Evolutionary conservation across 2,329 filamentous ascomycete genomes (phyloP).

Genomic region (Penicillium decumbens): DNA sequence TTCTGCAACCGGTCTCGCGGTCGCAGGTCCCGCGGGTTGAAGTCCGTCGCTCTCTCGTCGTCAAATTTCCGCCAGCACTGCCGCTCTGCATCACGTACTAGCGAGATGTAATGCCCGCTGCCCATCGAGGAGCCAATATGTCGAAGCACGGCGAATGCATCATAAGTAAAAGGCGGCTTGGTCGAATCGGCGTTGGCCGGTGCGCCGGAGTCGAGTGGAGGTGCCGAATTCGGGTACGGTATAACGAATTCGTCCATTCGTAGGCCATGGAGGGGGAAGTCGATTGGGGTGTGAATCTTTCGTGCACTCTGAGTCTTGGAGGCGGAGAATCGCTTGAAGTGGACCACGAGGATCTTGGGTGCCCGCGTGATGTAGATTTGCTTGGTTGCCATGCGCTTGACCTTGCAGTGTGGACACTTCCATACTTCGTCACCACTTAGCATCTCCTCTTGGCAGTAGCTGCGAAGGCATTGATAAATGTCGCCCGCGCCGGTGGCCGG

Average conservation of each 20-base stretch:
- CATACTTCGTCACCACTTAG: constrained; percentile 64
- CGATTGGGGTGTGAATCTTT: constrained; percentile 68
- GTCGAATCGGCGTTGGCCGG: constrained; percentile 38
- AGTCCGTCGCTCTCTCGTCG: constrained; percentile 53
- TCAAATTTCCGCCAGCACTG: constrained; percentile 60
- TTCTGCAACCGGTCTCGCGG: constrained; percentile 54
- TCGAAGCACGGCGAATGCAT: constrained; percentile 78
- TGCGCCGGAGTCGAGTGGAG: constrained; percentile 41
- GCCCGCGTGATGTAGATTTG: constrained; percentile 70
- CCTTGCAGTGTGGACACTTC: constrained; percentile 71
- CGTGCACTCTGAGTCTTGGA: constrained; percentile 52
- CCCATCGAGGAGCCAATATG: constrained; percentile 65
- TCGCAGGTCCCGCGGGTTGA: constrained; percentile 51
- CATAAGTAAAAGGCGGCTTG: constrained; percentile 64
- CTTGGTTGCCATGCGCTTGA: constrained; percentile 62
- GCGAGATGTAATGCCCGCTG: constrained; percentile 75
- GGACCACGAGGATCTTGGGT: constrained; percentile 72
- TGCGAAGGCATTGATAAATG: constrained; percentile 64
- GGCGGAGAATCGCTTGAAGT: constrained; percentile 66
- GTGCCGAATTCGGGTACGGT: constrained; percentile 39
- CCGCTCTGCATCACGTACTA: constrained; percentile 58
- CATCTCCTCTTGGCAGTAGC: constrained; percentile 64
- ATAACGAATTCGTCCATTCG: constrained; percentile 59
- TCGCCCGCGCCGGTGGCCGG: constrained; percentile 56
- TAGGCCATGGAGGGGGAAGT: constrained; percentile 71